Evolutionary conservation across 2,329 filamentous ascomycete genomes (phyloP), one percentile per base, ranked within the genome.

Genomic region (Fusarium sp.): DNA sequence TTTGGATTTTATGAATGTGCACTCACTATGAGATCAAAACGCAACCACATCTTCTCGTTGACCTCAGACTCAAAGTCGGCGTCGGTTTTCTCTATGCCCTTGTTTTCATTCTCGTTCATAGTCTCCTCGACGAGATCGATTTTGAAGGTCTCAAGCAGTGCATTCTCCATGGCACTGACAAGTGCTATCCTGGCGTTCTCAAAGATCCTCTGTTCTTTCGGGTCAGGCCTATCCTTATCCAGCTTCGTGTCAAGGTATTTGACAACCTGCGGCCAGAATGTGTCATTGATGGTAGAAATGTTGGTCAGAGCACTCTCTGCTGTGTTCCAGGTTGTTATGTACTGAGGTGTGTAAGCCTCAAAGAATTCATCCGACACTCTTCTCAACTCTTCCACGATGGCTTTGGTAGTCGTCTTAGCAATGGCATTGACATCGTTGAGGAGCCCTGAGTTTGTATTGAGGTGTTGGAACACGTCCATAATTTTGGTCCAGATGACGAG

Each of bases 401-500:
- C n/a, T 0, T 53, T 29, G 6, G 69, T 73, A 5, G 71, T 72
- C 4, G 68, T 34, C 2, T 63, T 59, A 32, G 49, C 44, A 7
- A 71, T 26, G 0, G 50, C 31, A 6, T 50, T 44, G 9, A 53
- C 13, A 7, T 65, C 59, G 11, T 60, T 46, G 12, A 54, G 28
- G 12, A 70, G 44, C 1, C 61, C 41, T 10, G 50, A 29, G 25
- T 63, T 44, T 1, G 61, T 25, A 5, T 54, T 50, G 7, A 76
- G 24, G 15, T 64, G 42, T 6, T 61, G 56, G 11, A 75, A 29
- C 3, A 71, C 69, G 25, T 79, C 72, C 13, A 76, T 58, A 15
- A 80, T 72, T 58, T 80, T 80, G 24, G 74, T 74, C 75, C 77
- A 81, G 47, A 79, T 75, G 50, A 82, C 74, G 43, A 88, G 82